Percentiles rank a stretch among this genome's conserved stretches.
Conservation (phyloP, 192 early-diverging fungal genomes). For the Podila horticola region DNA sequence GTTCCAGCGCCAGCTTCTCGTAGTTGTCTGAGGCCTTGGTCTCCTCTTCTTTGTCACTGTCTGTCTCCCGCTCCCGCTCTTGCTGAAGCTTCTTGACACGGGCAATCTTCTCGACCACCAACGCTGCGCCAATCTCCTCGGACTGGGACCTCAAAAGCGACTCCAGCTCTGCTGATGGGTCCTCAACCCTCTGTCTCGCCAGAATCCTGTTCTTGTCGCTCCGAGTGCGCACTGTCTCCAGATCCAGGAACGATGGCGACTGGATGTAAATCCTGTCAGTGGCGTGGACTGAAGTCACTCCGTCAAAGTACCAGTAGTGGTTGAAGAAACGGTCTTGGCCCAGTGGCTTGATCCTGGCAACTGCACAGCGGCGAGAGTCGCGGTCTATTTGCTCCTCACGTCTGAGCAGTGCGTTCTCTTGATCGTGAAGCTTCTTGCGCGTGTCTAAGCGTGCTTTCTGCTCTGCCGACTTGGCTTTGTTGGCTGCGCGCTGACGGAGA, state of each 20-base stretch:
- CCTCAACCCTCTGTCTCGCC: slow-evolving; percentile 29
- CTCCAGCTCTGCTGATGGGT: slow-evolving; percentile 16
- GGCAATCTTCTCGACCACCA: slow-evolving; percentile 28
- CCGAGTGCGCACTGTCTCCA: slow-evolving; percentile 59
- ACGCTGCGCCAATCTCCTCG: slow-evolving; percentile 39
- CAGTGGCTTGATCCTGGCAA: slow-evolving; percentile 76
- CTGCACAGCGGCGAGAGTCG: slow-evolving; percentile 70
- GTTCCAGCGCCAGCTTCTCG: background rate
- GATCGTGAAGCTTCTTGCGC: slow-evolving; percentile 63
- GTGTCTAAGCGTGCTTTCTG: slow-evolving; percentile 48
- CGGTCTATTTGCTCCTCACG: slow-evolving; percentile 77
- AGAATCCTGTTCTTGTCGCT: slow-evolving; percentile 30
- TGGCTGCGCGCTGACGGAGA: slow-evolving; percentile 53
- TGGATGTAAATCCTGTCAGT: slow-evolving; percentile 72
- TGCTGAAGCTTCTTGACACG: slow-evolving; percentile 27
- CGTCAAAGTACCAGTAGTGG: slow-evolving; percentile 93
- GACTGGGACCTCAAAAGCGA: slow-evolving; percentile 50
- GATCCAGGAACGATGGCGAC: slow-evolving; percentile 59
- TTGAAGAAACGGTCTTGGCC: slow-evolving; percentile 89
- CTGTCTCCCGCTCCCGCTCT: slow-evolving; percentile 60
- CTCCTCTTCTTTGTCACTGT: slow-evolving; percentile 36
- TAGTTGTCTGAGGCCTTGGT: slow-evolving; percentile 15
- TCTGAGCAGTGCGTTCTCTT: slow-evolving; percentile 57
- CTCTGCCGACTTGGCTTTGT: slow-evolving; percentile 52
- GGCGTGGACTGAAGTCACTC: slow-evolving; percentile 69